Percentiles rank a stretch among this genome's conserved stretches.
phyloP scores from a whole-genome alignment of 305 asterid species.

The Salvia sclarea region DNA sequence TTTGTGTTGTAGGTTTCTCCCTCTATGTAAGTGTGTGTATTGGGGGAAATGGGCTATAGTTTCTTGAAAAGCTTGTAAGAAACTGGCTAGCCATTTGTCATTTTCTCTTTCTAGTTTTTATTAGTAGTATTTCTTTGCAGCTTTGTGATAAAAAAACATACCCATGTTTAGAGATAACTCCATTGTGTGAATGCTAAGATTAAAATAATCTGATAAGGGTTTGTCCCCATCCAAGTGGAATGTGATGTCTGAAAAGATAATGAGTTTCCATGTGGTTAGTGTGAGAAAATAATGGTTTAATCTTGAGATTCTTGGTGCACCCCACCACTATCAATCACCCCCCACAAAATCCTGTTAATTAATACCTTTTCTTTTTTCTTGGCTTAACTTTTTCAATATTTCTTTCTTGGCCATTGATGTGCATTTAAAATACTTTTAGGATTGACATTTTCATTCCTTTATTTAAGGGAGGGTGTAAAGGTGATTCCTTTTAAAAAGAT shows the following conservation, averaged over 20 bases:
- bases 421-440: constrained; percentile 20
- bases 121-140: constrained; percentile 1
- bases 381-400: constrained; percentile 2
- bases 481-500: not conserved
- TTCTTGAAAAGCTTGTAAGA: constrained; percentile 49
- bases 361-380: not conserved
- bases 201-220: not conserved
- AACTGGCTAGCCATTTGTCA: constrained; percentile 58
- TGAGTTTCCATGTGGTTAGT: constrained; percentile 34
- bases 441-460: constrained; percentile 27
- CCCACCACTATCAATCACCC: constrained; percentile 33
- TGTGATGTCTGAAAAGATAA: constrained; percentile 22
- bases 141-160: constrained; percentile 2
- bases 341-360: constrained; percentile 27
- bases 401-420: constrained; percentile 4
- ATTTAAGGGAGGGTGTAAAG: constrained; percentile 29
- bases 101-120: constrained; percentile 36
- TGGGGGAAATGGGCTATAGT: constrained; percentile 48
- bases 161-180: constrained; percentile 1
- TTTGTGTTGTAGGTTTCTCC: constrained; percentile 32
- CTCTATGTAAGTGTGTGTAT: constrained; percentile 40
- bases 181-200: constrained; percentile 1
- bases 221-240: not conserved
- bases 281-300: constrained; percentile 22
- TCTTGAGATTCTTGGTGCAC: constrained; percentile 37